These are phyloP conservation scores for Hysterium pulicare DNA, from an alignment of 2,329 filamentous ascomycete species.

Conservation along the genomic window DNA sequence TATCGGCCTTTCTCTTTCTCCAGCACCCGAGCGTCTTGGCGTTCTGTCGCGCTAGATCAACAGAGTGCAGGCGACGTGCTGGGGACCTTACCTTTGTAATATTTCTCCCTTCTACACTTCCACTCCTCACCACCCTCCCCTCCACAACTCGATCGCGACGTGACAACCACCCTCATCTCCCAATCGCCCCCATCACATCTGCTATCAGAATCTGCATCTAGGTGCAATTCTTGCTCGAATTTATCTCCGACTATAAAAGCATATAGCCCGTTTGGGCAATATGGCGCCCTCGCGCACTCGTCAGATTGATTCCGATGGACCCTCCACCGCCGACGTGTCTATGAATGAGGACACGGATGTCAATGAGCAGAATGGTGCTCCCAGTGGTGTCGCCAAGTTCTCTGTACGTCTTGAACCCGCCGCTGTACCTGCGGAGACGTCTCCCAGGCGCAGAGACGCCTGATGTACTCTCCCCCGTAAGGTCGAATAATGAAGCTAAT, in stretches of 20 bases:
- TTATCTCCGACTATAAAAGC: conserved; percentile 19
- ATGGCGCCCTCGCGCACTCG: conserved; percentile 36
- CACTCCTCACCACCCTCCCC: conserved; percentile 2
- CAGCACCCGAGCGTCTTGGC: too few relatives aligned
- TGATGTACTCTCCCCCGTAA: neutral
- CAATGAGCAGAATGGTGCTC: conserved; percentile 31
- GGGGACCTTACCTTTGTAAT: too few relatives aligned
- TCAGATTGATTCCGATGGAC: conserved; percentile 28
- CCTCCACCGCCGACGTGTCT: conserved; percentile 36
- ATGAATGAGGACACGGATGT: conserved; percentile 38
- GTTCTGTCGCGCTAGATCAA: too few relatives aligned
- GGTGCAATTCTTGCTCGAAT: conserved; percentile 7
- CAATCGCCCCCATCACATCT: conserved; percentile 7
- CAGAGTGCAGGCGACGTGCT: neutral
- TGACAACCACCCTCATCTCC: conserved; percentile 12
- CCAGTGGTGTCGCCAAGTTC: conserved; percentile 35
- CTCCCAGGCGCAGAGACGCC: neutral
- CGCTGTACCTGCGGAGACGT: conserved; percentile 3
- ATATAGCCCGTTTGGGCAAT: conserved; percentile 33
- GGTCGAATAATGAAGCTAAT: conserved; percentile 19
- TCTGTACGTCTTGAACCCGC: conserved; percentile 20
- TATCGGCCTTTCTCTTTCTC: too few relatives aligned
- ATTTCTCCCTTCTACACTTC: conserved; percentile 1
- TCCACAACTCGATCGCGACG: conserved; percentile 1
- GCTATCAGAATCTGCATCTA: conserved; percentile 5